Percentiles rank a stretch among this genome's conserved stretches.
phyloP scores from a whole-genome alignment of 306 rosid species.

The Vigna mungo region DNA sequence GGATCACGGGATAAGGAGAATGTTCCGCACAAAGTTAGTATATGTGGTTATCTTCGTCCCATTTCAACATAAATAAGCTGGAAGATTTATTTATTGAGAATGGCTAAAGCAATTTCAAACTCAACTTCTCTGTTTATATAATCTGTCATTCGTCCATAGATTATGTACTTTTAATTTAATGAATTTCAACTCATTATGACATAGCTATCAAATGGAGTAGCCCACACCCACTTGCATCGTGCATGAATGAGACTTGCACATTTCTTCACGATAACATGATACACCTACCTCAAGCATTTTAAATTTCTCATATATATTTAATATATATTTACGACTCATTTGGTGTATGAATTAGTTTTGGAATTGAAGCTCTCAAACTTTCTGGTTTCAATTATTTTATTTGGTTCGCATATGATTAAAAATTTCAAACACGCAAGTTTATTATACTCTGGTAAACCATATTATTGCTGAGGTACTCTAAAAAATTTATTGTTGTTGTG shows the following conservation, averaged over 20 bases:
- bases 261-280: slow-evolving; percentile 32
- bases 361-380: too few relatives aligned
- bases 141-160: too few relatives aligned
- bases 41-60: too few relatives aligned
- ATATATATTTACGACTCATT: not conserved
- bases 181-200: not conserved
- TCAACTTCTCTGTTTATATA: too few relatives aligned
- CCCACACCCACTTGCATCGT: not conserved
- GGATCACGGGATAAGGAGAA: too few relatives aligned
- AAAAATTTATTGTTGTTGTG: too few relatives aligned
- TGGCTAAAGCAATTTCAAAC: not conserved
- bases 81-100: too few relatives aligned
- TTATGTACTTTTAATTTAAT: not conserved
- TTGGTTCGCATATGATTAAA: too few relatives aligned
- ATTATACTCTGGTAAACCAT: not conserved
- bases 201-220: not conserved
- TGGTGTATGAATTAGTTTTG: not conserved
- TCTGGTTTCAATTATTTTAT: too few relatives aligned
- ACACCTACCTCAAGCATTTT: not conserved
- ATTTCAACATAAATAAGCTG: too few relatives aligned
- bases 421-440: too few relatives aligned
- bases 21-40: too few relatives aligned
- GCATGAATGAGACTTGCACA: not conserved
- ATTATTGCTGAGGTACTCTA: not conserved
- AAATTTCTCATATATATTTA: not conserved